Evolutionary conservation across 1,284 basidiomycete species (phyloP).

Genomic region (Irpex rosettiformis): DNA sequence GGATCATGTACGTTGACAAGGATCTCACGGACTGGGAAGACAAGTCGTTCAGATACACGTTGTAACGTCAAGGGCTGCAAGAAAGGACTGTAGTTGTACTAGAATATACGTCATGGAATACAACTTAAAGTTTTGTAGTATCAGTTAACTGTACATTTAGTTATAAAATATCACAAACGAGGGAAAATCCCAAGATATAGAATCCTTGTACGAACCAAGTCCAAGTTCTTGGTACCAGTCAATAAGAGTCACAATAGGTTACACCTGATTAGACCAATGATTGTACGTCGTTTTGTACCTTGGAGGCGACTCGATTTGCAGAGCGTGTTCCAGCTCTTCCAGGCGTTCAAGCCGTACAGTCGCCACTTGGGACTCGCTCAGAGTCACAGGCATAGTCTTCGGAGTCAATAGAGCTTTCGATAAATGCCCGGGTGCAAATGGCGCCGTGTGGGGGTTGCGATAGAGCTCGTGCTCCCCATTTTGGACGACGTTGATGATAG

Average conservation of each 20-base stretch:
- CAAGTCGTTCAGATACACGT: slow-evolving; percentile 7
- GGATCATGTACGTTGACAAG: slow-evolving; percentile 12
- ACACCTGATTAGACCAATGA: neutral
- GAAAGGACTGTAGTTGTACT: too few relatives aligned
- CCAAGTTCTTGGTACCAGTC: neutral
- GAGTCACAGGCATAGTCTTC: neutral
- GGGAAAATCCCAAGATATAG: too few relatives aligned
- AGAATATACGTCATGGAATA: too few relatives aligned
- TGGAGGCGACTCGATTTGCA: neutral
- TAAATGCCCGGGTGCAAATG: neutral
- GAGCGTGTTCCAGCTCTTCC: neutral
- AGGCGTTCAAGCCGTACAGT: neutral
- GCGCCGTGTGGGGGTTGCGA: neutral
- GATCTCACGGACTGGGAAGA: slow-evolving; percentile 15
- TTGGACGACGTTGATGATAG: slow-evolving; percentile 3
- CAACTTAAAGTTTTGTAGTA: neutral
- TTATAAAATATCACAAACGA: neutral
- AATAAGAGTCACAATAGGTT: neutral
- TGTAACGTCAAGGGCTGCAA: neutral
- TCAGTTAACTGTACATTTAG: neutral
- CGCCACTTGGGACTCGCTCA: neutral
- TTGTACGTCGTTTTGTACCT: neutral
- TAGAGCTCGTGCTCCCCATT: slow-evolving; percentile 1
- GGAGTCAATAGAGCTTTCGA: neutral
- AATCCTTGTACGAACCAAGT: too few relatives aligned